Evolutionary conservation across 768 basidiomycete genomes (phyloP).

Genomic region (Leccinum longicurvipes): DNA sequence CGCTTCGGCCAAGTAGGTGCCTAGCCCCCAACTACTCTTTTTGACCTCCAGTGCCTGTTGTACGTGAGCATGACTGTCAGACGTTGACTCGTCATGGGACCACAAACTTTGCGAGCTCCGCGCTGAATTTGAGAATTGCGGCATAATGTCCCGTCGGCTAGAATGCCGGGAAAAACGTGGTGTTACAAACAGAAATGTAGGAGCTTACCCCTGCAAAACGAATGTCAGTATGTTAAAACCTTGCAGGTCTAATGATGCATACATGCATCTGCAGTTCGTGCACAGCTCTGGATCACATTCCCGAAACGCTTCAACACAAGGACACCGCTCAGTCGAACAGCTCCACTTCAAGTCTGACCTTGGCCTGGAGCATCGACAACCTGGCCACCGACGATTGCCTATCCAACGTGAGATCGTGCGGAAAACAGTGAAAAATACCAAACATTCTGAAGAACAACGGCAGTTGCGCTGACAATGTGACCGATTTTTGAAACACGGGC

Average conservation of each 20-base stretch:
- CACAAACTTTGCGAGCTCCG: conserved; percentile 41
- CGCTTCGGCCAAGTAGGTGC: conserved; percentile 48
- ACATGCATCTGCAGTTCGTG: conserved; percentile 47
- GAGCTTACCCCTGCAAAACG: conserved; percentile 23
- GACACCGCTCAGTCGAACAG: conserved; percentile 45
- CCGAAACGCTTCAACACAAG: conserved; percentile 45
- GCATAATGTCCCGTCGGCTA: conserved; percentile 37
- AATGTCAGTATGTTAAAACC: not conserved
- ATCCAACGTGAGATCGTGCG: not conserved
- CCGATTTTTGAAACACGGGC: conserved; percentile 48
- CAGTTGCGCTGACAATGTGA: conserved; percentile 58
- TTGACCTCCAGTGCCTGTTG: conserved; percentile 41
- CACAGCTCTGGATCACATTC: conserved; percentile 76
- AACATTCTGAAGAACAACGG: conserved; percentile 50
- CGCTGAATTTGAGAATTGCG: conserved; percentile 50
- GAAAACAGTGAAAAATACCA: conserved; percentile 4
- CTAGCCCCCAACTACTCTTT: conserved; percentile 49
- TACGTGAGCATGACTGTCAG: conserved; percentile 4
- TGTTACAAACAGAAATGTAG: not conserved
- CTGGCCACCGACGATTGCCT: conserved; percentile 56
- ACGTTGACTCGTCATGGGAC: not conserved
- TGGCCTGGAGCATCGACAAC: conserved; percentile 47
- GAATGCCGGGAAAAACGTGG: not conserved
- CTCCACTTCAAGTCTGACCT: conserved; percentile 22
- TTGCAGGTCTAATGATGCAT: conserved; percentile 12